Percentiles rank a stretch among this genome's conserved stretches.
phyloP scores from a whole-genome alignment of 192 early-diverging fungal species.

The Backusella australiensis region DNA sequence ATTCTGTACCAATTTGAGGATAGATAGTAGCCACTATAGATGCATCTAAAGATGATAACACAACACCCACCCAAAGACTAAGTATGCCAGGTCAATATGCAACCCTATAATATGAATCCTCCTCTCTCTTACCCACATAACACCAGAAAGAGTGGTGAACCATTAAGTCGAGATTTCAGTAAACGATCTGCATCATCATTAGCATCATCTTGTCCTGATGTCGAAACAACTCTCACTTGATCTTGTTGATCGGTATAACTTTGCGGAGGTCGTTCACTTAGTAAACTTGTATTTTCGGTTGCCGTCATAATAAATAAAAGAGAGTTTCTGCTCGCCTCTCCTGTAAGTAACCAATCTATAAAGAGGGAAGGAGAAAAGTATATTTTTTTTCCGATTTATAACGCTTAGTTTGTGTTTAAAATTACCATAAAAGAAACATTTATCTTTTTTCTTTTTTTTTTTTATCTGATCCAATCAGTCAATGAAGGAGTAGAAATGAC shows the following conservation, averaged over 20 bases:
- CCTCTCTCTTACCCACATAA: slow-evolving; percentile 12
- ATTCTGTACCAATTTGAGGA: slow-evolving; percentile 39
- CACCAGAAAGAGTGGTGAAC: slow-evolving; percentile 11
- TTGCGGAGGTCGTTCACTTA: neutral
- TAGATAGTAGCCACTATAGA: slow-evolving; percentile 39
- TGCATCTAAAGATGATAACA: slow-evolving; percentile 27
- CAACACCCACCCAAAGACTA: slow-evolving; percentile 36
- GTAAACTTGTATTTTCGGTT: neutral
- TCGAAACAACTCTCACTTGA: neutral
- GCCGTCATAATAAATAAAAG: neutral
- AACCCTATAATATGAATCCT: neutral
- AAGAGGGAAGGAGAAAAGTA: neutral
- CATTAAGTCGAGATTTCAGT: slow-evolving; percentile 11
- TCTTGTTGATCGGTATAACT: neutral
- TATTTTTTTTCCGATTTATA: neutral
- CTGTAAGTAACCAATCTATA: neutral
- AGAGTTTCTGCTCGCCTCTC: neutral
- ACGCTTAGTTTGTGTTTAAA: neutral
- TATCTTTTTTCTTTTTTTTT: neutral
- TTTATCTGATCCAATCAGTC: neutral
- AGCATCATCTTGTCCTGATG: neutral
- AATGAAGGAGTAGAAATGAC: neutral
- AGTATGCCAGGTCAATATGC: too few relatives aligned
- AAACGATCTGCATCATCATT: slow-evolving; percentile 6
- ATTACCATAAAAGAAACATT: neutral